phyloP scores from a whole-genome alignment of 164 flowering plant genomes.

The Kalanchoe fedtschenkoi region DNA sequence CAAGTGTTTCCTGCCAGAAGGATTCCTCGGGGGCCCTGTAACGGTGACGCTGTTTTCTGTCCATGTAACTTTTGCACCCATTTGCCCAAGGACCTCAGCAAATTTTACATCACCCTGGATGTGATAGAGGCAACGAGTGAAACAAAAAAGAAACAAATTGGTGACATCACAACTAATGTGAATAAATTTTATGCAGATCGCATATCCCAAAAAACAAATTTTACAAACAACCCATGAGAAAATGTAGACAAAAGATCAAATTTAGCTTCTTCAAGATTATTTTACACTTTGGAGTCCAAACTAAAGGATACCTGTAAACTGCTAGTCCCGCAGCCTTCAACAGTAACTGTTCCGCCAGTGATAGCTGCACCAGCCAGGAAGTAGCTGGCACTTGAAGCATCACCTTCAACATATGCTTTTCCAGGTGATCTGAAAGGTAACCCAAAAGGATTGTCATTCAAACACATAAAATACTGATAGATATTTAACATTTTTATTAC shows the following conservation, averaged over 20 bases:
- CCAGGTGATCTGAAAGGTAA: slow-evolving; percentile 67
- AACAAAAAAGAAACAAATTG: not conserved
- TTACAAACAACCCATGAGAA: not conserved
- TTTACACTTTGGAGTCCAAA: not conserved
- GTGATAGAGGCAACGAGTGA: not conserved
- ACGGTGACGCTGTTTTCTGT: slow-evolving; percentile 90
- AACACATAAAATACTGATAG: not conserved
- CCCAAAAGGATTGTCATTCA: not conserved
- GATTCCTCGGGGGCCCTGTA: slow-evolving; percentile 70
- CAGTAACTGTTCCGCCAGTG: slow-evolving; percentile 95
- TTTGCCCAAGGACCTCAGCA: slow-evolving; percentile 94
- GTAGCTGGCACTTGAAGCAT: slow-evolving; percentile 99
- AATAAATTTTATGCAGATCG: not conserved
- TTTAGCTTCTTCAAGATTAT: too few relatives aligned
- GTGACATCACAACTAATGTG: not conserved
- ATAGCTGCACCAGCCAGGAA: slow-evolving; percentile 97
- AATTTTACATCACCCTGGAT: slow-evolving; percentile 93
- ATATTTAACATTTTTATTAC: not conserved
- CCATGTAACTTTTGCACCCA: slow-evolving; percentile 97
- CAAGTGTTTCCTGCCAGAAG: slow-evolving; percentile 50
- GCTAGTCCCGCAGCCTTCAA: slow-evolving; percentile 96
- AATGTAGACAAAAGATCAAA: not conserved
- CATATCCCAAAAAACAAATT: not conserved
- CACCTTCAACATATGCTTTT: slow-evolving; percentile 93
- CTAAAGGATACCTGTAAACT: slow-evolving; percentile 72